phyloP scores from a whole-genome alignment of 2,329 filamentous ascomycete genomes.

The Colletotrichum spaethianum region DNA sequence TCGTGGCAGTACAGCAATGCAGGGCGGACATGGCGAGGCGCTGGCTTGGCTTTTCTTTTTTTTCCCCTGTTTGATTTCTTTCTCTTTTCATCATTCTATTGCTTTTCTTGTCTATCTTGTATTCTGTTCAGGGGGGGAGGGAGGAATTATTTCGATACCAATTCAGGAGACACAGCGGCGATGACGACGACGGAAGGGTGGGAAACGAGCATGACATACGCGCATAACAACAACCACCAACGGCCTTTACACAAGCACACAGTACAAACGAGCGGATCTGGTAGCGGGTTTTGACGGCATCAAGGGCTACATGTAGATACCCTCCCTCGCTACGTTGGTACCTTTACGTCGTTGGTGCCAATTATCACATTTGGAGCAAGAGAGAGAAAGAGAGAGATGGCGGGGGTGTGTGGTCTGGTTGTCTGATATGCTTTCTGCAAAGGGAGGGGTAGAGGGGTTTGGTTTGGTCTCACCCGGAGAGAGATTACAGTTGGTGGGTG shows the following conservation, averaged over 20 bases:
- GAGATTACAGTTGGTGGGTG: neutral
- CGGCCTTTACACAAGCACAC: slow-evolving; percentile 3
- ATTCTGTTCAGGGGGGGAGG: neutral
- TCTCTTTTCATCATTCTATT: neutral
- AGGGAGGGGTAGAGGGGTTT: neutral
- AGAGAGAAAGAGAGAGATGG: neutral
- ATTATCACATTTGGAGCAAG: neutral
- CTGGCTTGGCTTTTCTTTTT: slow-evolving; percentile 1
- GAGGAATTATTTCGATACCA: slow-evolving; percentile 34
- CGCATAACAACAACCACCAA: slow-evolving; percentile 21
- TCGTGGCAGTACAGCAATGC: neutral
- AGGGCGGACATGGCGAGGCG: slow-evolving; percentile 20
- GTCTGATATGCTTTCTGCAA: neutral
- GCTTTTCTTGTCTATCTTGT: slow-evolving; percentile 19
- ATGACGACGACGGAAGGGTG: neutral
- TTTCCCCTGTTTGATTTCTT: slow-evolving; percentile 3
- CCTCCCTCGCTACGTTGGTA: slow-evolving; percentile 12
- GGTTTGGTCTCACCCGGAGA: neutral
- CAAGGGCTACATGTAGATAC: slow-evolving; percentile 22
- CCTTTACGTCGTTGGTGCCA: neutral
- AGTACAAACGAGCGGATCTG: slow-evolving; percentile 4
- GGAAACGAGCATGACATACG: slow-evolving; percentile 14
- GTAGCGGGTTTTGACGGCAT: neutral
- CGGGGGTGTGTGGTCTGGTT: neutral
- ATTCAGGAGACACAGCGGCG: slow-evolving; percentile 16